These are phyloP conservation scores for Citrus unshiu DNA, from an alignment of 345 rosid species.

Conservation along the genomic window DNA sequence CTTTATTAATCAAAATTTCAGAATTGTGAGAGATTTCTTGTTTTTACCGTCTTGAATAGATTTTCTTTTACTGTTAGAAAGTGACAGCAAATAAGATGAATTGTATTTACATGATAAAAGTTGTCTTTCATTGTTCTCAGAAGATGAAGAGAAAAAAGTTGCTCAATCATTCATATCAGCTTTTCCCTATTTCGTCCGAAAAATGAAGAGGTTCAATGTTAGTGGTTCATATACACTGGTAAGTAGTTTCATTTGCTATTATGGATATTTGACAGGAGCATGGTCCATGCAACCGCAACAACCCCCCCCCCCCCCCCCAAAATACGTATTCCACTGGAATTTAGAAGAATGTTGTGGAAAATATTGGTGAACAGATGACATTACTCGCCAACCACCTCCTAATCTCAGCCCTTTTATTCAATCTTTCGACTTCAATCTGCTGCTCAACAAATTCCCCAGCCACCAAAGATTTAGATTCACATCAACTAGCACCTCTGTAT, in stretches of 20 bases:
- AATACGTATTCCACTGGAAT: not conserved
- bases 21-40: not conserved
- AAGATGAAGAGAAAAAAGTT: slow-evolving; percentile 51
- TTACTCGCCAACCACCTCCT: not conserved
- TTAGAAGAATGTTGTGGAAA: not conserved
- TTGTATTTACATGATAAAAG: slow-evolving; percentile 24
- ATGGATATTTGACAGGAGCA: not conserved
- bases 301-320: too few species aligned
- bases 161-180: slow-evolving; percentile 48
- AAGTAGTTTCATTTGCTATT: slow-evolving; percentile 14
- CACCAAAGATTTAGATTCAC: not conserved
- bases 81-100: slow-evolving; percentile 19
- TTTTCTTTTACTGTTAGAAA: not conserved
- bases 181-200: slow-evolving; percentile 58
- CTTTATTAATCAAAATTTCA: not conserved
- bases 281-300: not conserved
- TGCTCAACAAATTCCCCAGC: not conserved
- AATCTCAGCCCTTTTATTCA: not conserved
- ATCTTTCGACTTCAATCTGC: not conserved
- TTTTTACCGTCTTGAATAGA: not conserved
- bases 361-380: not conserved
- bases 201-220: slow-evolving; percentile 59
- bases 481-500: not conserved
- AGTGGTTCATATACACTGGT: slow-evolving; percentile 66
- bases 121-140: slow-evolving; percentile 25